Conservation (phyloP, 1,284 basidiomycete species). For the Naganishia cerealis region DNA sequence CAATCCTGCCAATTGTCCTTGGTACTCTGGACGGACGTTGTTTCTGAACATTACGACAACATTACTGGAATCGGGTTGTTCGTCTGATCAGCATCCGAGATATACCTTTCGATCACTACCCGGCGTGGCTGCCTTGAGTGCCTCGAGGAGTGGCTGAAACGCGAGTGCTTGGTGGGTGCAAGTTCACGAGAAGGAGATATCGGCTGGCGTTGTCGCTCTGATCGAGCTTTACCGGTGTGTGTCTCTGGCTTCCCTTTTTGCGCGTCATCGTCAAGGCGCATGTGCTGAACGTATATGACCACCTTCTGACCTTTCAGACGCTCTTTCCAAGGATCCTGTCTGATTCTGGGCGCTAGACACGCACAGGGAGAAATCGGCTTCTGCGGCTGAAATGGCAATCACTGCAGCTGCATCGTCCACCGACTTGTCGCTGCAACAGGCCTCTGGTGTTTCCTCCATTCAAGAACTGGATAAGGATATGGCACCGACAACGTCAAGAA, state of each 20-base stretch:
- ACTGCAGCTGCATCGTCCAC: not conserved
- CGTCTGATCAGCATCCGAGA: constrained; percentile 4
- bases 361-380: not conserved
- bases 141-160: not conserved
- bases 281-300: not conserved
- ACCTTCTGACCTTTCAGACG: not conserved
- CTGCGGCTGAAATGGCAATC: not conserved
- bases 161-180: not conserved
- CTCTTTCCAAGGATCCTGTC: not conserved
- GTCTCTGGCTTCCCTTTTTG: not conserved
- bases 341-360: not conserved
- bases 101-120: constrained; percentile 2
- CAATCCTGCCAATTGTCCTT: not conserved
- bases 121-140: not conserved
- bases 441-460: not conserved
- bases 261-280: not conserved
- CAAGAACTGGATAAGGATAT: not conserved
- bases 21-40: not conserved
- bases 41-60: not conserved
- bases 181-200: not conserved
- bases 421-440: not conserved
- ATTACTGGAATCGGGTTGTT: not conserved
- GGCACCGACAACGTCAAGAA: not conserved
- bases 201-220: not conserved
- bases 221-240: not conserved